Conservation (phyloP, 331 rosid genomes). For the Quercus phellos region DNA sequence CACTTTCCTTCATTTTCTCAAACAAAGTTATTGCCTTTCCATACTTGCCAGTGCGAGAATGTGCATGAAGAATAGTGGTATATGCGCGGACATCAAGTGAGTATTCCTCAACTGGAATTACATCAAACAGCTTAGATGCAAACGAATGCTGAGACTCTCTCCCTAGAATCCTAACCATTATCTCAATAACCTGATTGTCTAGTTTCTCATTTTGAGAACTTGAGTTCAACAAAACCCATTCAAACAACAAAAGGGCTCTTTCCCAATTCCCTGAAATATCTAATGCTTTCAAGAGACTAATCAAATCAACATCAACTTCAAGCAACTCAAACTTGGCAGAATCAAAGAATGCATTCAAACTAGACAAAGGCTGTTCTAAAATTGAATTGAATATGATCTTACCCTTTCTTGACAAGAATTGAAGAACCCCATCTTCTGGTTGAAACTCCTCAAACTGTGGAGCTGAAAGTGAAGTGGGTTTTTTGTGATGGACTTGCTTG, state of each 20-base stretch:
- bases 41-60: slow-evolving; percentile 74
- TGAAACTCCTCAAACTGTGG: slow-evolving; percentile 19
- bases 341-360: slow-evolving; percentile 49
- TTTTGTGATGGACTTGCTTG: slow-evolving; percentile 20
- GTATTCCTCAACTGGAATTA: slow-evolving; percentile 68
- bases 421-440: slow-evolving; percentile 31
- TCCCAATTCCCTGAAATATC: slow-evolving; percentile 80
- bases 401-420: slow-evolving; percentile 60
- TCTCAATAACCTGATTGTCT: slow-evolving; percentile 62
- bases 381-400: slow-evolving; percentile 61
- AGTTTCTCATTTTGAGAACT: slow-evolving; percentile 46
- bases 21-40: slow-evolving; percentile 61
- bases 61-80: slow-evolving; percentile 70
- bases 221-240: slow-evolving; percentile 56
- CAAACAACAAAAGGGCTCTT: slow-evolving; percentile 66
- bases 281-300: slow-evolving; percentile 64
- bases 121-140: slow-evolving; percentile 73
- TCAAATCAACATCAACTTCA: slow-evolving; percentile 67
- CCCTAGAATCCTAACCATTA: slow-evolving; percentile 72
- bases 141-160: slow-evolving; percentile 80
- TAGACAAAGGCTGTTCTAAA: slow-evolving; percentile 46
- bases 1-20: slow-evolving; percentile 62
- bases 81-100: slow-evolving; percentile 72
- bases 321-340: slow-evolving; percentile 54
- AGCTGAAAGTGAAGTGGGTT: slow-evolving; percentile 32